Conservation (phyloP, 345 rosid species). For the Linum tenue region DNA sequence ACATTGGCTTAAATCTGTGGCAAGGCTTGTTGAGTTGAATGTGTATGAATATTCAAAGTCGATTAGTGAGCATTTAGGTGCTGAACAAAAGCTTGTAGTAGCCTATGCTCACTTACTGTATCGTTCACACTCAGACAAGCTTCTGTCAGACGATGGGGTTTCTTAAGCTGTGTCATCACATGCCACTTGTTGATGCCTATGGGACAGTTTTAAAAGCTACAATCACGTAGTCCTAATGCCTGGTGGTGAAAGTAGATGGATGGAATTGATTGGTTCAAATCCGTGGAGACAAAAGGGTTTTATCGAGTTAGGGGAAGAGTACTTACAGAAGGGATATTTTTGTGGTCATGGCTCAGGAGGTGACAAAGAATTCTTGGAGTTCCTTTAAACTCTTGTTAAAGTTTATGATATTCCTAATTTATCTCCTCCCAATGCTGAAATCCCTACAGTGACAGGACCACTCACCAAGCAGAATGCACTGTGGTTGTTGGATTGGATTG, state of each 20-base stretch:
- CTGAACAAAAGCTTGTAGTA: slow-evolving; percentile 30
- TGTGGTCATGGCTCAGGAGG: slow-evolving; percentile 29
- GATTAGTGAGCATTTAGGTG: slow-evolving; percentile 14
- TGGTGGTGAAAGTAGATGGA: slow-evolving; percentile 59
- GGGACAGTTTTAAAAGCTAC: slow-evolving; percentile 19
- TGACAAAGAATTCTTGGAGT: slow-evolving; percentile 28
- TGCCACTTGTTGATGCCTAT: slow-evolving; percentile 55
- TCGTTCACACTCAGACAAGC: slow-evolving; percentile 21
- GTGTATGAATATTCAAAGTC: slow-evolving; percentile 26
- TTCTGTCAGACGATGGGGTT: slow-evolving; percentile 25
- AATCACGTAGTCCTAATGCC: slow-evolving; percentile 55
- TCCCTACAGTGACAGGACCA: slow-evolving; percentile 40
- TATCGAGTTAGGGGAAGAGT: slow-evolving; percentile 47
- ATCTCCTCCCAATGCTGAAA: slow-evolving; percentile 43
- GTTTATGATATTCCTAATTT: slow-evolving; percentile 47
- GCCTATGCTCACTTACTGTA: slow-evolving; percentile 47
- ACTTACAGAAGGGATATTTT: slow-evolving; percentile 24
- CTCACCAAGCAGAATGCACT: slow-evolving; percentile 45
- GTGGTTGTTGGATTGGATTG: slow-evolving; percentile 56
- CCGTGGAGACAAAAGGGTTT: slow-evolving; percentile 43
- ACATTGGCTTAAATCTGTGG: slow-evolving; percentile 34
- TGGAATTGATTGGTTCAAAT: slow-evolving; percentile 35
- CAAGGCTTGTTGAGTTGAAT: slow-evolving; percentile 6
- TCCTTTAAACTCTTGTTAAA: slow-evolving; percentile 22
- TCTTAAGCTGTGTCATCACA: slow-evolving; percentile 15